phyloP scores from a whole-genome alignment of 139 green algal species.

The Coccomyxa sp. region DNA sequence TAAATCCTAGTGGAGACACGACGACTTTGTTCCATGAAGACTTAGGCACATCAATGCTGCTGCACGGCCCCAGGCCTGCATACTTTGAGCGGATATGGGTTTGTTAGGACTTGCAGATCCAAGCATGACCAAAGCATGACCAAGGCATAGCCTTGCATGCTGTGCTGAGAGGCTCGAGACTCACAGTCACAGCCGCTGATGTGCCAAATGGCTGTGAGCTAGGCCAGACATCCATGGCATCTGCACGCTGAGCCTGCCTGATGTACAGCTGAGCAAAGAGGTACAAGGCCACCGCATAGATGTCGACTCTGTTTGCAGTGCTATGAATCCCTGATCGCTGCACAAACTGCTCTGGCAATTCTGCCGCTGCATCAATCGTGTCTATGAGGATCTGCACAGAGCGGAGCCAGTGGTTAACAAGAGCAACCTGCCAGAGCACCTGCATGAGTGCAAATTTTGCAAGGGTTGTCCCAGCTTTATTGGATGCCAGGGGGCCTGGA shows the following conservation, averaged over 20 bases:
- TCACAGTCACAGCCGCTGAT: background rate
- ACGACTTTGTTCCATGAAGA: too few relatives aligned
- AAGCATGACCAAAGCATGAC: background rate
- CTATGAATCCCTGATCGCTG: background rate
- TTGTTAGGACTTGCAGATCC: too few relatives aligned
- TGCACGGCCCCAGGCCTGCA: too few relatives aligned
- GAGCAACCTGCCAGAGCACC: too few relatives aligned
- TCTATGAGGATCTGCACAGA: slow-evolving; percentile 22
- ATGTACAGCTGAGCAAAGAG: slow-evolving; percentile 68
- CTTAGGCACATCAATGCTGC: too few relatives aligned
- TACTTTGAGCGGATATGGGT: too few relatives aligned
- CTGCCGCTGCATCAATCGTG: slow-evolving; percentile 12
- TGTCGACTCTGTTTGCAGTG: slow-evolving; percentile 25
- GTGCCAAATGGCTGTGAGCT: background rate
- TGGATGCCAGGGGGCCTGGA: background rate
- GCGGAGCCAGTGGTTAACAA: background rate
- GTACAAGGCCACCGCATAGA: slow-evolving; percentile 65
- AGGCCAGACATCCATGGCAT: slow-evolving; percentile 74
- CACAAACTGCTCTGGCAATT: background rate
- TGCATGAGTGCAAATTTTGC: too few relatives aligned
- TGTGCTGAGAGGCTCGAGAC: background rate
- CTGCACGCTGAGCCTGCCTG: slow-evolving; percentile 50
- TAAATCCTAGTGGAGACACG: too few relatives aligned
- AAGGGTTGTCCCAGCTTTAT: too few relatives aligned
- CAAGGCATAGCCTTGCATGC: background rate